Evolutionary conservation across 305 asterid species (phyloP).

Genomic region (Ilex paraguariensis): DNA sequence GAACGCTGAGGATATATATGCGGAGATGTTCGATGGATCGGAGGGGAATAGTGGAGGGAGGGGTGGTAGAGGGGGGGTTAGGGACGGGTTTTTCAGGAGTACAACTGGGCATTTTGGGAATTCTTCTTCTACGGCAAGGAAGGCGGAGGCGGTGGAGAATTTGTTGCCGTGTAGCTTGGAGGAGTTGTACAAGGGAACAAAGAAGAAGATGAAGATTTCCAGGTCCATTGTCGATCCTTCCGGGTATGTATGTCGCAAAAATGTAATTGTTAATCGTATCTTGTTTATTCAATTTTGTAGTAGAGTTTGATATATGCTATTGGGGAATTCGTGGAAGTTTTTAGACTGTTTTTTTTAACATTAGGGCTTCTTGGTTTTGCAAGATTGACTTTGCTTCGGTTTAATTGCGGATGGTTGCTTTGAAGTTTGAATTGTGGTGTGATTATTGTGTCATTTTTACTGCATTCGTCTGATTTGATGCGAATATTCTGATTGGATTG

Average conservation of each 20-base stretch:
- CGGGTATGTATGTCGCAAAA: slow-evolving; percentile 40
- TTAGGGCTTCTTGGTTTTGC: no score
- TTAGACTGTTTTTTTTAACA: no score
- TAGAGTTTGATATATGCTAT: not conserved
- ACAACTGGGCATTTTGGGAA: slow-evolving; percentile 42
- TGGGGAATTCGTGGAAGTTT: no score
- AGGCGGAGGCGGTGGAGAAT: slow-evolving; percentile 74
- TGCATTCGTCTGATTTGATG: no score
- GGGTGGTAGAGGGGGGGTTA: slow-evolving; percentile 27
- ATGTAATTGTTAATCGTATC: not conserved
- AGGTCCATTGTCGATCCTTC: slow-evolving; percentile 56
- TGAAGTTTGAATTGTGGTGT: no score
- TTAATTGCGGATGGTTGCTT: no score
- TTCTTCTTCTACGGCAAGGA: slow-evolving; percentile 30
- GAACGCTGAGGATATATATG: slow-evolving; percentile 82
- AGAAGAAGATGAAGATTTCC: slow-evolving; percentile 87
- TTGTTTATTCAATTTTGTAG: not conserved
- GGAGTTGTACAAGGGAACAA: slow-evolving; percentile 74
- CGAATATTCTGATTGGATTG: no score
- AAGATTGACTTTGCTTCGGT: no score
- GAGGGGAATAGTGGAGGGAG: slow-evolving; percentile 42
- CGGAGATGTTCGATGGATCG: slow-evolving; percentile 57
- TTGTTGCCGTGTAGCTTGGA: slow-evolving; percentile 77
- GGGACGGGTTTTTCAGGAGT: slow-evolving; percentile 58
- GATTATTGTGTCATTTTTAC: no score